These are phyloP conservation scores for Vicia sativa DNA, from an alignment of 306 rosid genomes.

Conservation along the genomic window DNA sequence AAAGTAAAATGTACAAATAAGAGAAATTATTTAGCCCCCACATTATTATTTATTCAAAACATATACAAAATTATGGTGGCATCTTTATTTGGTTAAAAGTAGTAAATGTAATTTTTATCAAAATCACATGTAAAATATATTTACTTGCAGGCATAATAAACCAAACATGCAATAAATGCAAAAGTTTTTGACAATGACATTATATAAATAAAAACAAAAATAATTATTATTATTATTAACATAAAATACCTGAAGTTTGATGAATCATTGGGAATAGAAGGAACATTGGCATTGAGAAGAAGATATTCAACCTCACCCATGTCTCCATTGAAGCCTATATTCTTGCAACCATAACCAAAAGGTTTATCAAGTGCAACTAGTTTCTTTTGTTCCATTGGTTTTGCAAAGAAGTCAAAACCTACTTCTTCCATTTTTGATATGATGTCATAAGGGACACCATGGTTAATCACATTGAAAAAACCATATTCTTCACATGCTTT, in stretches of 20 bases:
- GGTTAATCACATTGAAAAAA: constrained; percentile 75
- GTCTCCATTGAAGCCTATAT: constrained; percentile 77
- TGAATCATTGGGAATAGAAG: constrained; percentile 51
- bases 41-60: background rate
- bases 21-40: background rate
- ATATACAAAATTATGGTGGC: background rate
- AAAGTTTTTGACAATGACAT: constrained; percentile 42
- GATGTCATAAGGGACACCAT: constrained; percentile 54
- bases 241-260: constrained; percentile 57
- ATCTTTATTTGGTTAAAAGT: no score
- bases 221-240: background rate
- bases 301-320: constrained; percentile 80
- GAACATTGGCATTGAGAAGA: constrained; percentile 46
- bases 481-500: constrained; percentile 68
- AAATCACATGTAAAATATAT: background rate
- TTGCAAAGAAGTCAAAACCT: constrained; percentile 55
- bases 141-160: background rate
- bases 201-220: background rate
- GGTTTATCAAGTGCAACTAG: constrained; percentile 44
- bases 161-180: constrained; percentile 34
- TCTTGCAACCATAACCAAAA: constrained; percentile 70
- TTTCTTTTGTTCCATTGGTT: constrained; percentile 53
- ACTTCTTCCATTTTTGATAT: constrained; percentile 53
- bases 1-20: background rate
- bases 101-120: no score